A percentile compares a stretch with the other conserved stretches of the same genome.
Evolutionary conservation across 768 basidiomycete genomes (phyloP).

Genomic region (Collybia sordida): DNA sequence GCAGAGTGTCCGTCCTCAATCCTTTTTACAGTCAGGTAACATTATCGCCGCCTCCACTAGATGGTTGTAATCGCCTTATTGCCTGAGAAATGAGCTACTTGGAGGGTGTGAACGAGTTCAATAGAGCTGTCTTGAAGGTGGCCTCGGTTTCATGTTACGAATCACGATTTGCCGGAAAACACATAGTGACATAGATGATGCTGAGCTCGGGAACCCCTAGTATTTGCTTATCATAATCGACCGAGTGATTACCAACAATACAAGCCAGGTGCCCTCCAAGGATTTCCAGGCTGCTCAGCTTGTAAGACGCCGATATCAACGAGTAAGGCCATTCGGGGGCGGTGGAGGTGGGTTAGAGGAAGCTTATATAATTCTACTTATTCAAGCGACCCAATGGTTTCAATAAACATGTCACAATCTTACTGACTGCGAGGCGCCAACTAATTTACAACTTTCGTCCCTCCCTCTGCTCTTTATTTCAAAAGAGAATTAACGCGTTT

Average conservation of each 20-base stretch:
- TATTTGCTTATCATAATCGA: constrained; percentile 57
- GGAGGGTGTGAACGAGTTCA: constrained; percentile 84
- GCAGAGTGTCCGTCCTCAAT: constrained; percentile 86
- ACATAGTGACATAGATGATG: constrained; percentile 94
- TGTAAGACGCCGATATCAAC: too few species aligned
- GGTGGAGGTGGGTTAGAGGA: too few species aligned
- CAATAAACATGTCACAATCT: too few species aligned
- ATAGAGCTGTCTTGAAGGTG: constrained; percentile 96
- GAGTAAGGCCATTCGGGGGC: too few species aligned
- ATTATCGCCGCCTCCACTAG: constrained; percentile 60
- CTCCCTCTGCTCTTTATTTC: too few species aligned
- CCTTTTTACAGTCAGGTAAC: constrained; percentile 92
- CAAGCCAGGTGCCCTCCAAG: constrained; percentile 75
- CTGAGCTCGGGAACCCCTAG: constrained; percentile 78
- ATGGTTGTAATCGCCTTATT: constrained; percentile 88
- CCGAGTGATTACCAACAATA: constrained; percentile 71
- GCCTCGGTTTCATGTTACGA: constrained; percentile 90
- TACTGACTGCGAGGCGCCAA: too few species aligned
- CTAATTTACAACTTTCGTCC: too few species aligned
- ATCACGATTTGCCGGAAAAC: constrained; percentile 91
- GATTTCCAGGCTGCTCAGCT: too few species aligned
- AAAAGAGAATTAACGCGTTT: too few species aligned
- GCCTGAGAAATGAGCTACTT: constrained; percentile 88
- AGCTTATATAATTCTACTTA: too few species aligned
- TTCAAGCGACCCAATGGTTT: too few species aligned